phyloP scores from a whole-genome alignment of 163 green algal genomes.

The Coccomyxa subellipsoidea region DNA sequence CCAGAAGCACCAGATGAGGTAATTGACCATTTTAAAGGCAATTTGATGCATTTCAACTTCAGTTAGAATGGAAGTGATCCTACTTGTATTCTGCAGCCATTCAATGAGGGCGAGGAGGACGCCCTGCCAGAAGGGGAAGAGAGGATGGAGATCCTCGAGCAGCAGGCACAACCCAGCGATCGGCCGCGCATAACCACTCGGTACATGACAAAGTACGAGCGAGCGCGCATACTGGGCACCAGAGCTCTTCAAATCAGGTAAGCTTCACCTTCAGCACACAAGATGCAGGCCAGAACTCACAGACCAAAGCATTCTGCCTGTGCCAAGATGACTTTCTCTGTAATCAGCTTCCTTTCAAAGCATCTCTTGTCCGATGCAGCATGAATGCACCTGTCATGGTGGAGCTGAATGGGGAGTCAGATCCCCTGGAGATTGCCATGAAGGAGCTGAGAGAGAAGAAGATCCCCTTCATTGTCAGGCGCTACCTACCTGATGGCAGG shows the following conservation, averaged over 20 bases:
- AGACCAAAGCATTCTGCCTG: too few species aligned
- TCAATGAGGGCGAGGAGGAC: constrained; percentile 3
- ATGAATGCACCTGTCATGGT: constrained; percentile 99
- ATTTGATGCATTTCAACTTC: too few species aligned
- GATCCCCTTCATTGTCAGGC: constrained; percentile 96
- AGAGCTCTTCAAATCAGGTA: constrained; percentile 92
- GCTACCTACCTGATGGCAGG: constrained; percentile 95
- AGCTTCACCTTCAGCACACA: background rate
- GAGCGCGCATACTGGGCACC: constrained; percentile 91
- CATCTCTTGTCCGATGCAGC: constrained; percentile 25
- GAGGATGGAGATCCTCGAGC: constrained; percentile 10
- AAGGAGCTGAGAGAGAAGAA: constrained; percentile 96
- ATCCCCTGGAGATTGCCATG: constrained; percentile 88
- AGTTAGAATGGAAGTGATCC: too few species aligned
- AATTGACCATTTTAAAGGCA: too few species aligned
- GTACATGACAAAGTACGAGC: constrained; percentile 99
- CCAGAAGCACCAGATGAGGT: constrained; percentile 10
- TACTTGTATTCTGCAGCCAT: constrained; percentile 9
- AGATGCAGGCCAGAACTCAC: too few species aligned
- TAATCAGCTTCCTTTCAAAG: too few species aligned
- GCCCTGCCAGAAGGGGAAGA: background rate
- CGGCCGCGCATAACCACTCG: constrained; percentile 83
- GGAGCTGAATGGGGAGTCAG: constrained; percentile 83
- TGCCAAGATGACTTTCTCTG: too few species aligned
- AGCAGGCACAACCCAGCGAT: constrained; percentile 23